A percentile compares a stretch with the other conserved stretches of the same genome.
phyloP scores from a whole-genome alignment of 306 rosid species.

The Cucumis melo region DNA sequence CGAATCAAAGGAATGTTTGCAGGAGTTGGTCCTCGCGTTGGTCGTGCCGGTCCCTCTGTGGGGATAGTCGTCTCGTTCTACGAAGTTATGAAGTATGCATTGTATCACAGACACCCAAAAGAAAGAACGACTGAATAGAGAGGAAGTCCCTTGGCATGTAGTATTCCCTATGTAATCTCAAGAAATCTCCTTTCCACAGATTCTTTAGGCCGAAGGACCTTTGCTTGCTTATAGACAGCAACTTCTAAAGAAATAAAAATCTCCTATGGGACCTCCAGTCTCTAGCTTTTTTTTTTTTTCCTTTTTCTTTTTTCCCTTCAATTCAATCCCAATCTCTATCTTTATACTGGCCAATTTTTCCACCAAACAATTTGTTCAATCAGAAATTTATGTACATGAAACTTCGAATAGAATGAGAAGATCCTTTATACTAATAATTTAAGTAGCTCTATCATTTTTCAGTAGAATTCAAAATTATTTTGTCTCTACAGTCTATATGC shows the following conservation, averaged over 20 bases:
- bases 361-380: background rate
- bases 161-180: background rate
- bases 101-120: constrained; percentile 26
- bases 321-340: background rate
- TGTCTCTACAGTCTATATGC: background rate
- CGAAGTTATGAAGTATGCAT: constrained; percentile 66
- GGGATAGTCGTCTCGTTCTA: constrained; percentile 88
- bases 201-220: background rate
- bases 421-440: background rate
- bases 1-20: constrained; percentile 67
- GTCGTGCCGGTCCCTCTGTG: constrained; percentile 85
- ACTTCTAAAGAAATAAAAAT: background rate
- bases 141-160: background rate
- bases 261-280: background rate
- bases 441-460: background rate
- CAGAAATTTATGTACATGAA: background rate
- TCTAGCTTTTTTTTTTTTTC: background rate
- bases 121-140: constrained; percentile 3
- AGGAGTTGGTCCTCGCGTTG: constrained; percentile 72
- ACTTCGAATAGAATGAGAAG: background rate
- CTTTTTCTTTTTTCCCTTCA: no score
- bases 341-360: background rate
- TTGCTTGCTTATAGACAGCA: background rate
- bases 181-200: background rate
- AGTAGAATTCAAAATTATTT: background rate